phyloP scores from a whole-genome alignment of 441 rosid genomes.

The Eruca vesicaria region DNA sequence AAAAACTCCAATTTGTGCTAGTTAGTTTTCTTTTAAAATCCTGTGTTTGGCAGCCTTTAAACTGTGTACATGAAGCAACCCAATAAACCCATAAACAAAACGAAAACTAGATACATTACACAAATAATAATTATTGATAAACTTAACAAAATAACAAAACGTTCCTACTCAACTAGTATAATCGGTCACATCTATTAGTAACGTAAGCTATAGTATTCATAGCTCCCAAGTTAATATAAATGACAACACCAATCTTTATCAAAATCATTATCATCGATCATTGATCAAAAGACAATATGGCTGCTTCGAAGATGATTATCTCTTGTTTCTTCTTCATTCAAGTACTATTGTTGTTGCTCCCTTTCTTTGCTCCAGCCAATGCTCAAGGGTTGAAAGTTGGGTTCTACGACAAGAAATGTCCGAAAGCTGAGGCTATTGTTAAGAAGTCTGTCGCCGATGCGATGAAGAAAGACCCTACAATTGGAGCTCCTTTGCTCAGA shows the following conservation, averaged over 20 bases:
- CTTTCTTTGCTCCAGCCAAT: conserved; percentile 22
- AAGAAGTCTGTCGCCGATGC: conserved; percentile 35
- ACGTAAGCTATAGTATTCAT: background rate
- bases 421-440: conserved; percentile 46
- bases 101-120: background rate
- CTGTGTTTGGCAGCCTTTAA: conserved; percentile 3
- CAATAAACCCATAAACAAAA: background rate
- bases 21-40: background rate
- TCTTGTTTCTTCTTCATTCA: conserved; percentile 34
- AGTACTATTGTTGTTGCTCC: conserved; percentile 26
- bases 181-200: background rate
- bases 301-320: conserved; percentile 34
- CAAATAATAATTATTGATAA: background rate
- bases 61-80: background rate
- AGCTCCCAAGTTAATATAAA: background rate
- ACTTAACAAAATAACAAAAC: conserved; percentile 3
- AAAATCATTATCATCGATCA: conserved; percentile 4
- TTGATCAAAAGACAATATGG: conserved; percentile 31
- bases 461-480: conserved; percentile 43
- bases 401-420: conserved; percentile 48
- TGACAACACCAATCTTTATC: conserved; percentile 2
- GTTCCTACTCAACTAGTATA: background rate
- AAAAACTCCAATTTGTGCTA: background rate
- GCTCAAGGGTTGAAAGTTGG: conserved; percentile 52
- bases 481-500: conserved; percentile 56